A percentile compares a stretch with the other conserved stretches of the same genome.
Conservation (phyloP, 1,284 basidiomycete genomes). For the Trichosporon faecale region DNA sequence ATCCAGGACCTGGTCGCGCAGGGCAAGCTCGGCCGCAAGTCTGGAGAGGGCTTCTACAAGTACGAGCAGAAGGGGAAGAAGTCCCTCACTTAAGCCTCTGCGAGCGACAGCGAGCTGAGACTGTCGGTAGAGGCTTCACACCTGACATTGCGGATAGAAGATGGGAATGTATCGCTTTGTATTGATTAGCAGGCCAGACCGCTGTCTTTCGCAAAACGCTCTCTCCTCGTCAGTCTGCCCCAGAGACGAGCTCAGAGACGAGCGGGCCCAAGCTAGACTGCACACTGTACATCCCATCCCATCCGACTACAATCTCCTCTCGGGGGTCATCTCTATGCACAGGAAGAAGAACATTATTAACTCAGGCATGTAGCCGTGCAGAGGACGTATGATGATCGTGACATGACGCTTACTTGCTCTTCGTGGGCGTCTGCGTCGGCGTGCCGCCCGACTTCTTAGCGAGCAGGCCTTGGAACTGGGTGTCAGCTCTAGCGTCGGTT, state of each 20-base stretch:
- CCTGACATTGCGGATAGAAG: no score
- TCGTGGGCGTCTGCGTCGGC: constrained; percentile 25
- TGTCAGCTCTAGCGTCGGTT: constrained; percentile 12
- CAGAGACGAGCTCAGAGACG: no score
- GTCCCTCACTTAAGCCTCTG: neutral
- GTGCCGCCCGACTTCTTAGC: constrained; percentile 28
- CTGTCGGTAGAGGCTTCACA: neutral
- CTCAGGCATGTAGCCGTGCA: neutral
- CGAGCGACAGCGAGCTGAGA: neutral
- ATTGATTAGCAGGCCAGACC: no score
- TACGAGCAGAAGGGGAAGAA: neutral
- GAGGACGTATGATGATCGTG: neutral
- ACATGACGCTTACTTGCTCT: constrained; percentile 16
- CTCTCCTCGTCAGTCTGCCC: no score
- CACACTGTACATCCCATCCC: neutral
- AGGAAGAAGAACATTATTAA: neutral
- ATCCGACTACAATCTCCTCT: neutral
- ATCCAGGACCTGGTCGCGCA: constrained; percentile 56
- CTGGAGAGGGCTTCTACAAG: constrained; percentile 53
- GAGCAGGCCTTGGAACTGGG: constrained; percentile 47
- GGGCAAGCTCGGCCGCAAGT: constrained; percentile 59
- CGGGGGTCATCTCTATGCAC: neutral
- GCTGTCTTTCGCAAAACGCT: no score
- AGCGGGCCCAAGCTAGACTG: no score
- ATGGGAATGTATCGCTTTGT: neutral